These are phyloP conservation scores for Rhizoclosmatium sp. DNA, from an alignment of 192 early-diverging fungal genomes.

Conservation along the genomic window DNA sequence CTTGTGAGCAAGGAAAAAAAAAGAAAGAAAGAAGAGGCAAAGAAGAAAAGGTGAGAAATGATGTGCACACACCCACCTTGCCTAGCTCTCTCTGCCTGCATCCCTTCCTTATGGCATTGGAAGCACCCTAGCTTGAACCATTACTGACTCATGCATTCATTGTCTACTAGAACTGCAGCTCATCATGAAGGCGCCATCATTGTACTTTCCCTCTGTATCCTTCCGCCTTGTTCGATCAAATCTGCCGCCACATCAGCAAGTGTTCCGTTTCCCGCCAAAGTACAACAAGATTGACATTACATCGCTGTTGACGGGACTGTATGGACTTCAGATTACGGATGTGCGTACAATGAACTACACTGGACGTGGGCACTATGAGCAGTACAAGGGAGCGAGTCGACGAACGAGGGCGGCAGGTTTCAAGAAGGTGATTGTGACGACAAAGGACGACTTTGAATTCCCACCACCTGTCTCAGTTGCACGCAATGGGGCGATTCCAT, in stretches of 20 bases:
- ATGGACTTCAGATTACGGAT: conserved; percentile 81
- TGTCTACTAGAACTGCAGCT: not conserved
- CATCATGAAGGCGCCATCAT: conserved; percentile 16
- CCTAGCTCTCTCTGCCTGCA: not conserved
- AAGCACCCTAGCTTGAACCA: conserved; percentile 5
- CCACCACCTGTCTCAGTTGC: conserved; percentile 49
- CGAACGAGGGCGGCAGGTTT: conserved; percentile 37
- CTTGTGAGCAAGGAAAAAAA: not conserved
- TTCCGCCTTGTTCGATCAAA: conserved; percentile 82
- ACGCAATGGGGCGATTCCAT: conserved; percentile 38
- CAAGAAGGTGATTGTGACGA: conserved; percentile 78
- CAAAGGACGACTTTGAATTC: conserved; percentile 71
- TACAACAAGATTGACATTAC: conserved; percentile 95
- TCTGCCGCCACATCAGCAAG: conserved; percentile 85
- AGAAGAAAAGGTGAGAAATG: not conserved
- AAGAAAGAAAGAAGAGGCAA: conserved; percentile 24
- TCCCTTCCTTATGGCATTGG: not conserved
- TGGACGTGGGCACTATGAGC: conserved; percentile 53
- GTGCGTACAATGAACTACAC: conserved; percentile 92
- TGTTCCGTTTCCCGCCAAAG: conserved; percentile 87
- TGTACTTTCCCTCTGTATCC: conserved; percentile 88
- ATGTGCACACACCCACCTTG: not conserved
- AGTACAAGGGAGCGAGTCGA: conserved; percentile 32
- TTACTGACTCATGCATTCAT: not conserved
- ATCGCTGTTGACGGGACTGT: conserved; percentile 84